Conservation (phyloP, 2,329 filamentous ascomycete species). For the Aspergillus pseudotamarii region DNA sequence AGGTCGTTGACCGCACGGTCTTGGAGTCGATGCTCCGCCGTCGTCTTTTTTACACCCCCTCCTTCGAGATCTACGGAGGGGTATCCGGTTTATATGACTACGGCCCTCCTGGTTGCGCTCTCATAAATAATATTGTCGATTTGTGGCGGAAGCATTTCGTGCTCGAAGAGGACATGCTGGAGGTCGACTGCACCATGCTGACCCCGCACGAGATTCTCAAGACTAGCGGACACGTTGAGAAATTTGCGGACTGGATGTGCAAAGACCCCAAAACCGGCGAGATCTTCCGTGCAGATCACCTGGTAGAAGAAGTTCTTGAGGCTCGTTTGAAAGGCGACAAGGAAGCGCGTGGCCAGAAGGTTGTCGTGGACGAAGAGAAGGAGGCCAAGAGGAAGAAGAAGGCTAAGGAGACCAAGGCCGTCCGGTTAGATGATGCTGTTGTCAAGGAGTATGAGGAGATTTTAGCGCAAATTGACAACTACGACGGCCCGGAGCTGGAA, state of each 20-base stretch:
- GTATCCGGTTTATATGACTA: conserved; percentile 91
- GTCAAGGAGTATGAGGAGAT: conserved; percentile 89
- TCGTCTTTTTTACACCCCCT: conserved; percentile 90
- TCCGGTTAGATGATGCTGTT: conserved; percentile 85
- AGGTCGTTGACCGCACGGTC: conserved; percentile 79
- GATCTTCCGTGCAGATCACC: conserved; percentile 92
- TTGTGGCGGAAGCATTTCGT: conserved; percentile 93
- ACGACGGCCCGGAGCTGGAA: conserved; percentile 81
- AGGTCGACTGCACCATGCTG: conserved; percentile 90
- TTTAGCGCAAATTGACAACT: conserved; percentile 95
- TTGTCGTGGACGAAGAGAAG: conserved; percentile 68
- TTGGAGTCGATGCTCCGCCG: conserved; percentile 86
- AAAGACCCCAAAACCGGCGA: conserved; percentile 98
- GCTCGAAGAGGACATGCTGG: conserved; percentile 90
- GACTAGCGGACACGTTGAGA: conserved; percentile 94
- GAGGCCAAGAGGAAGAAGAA: conserved; percentile 91
- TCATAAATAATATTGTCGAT: conserved; percentile 87
- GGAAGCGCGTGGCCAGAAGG: conserved; percentile 81
- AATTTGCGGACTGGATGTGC: conserved; percentile 99
- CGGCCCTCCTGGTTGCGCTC: conserved; percentile 81
- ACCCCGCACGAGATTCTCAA: conserved; percentile 94
- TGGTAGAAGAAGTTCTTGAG: conserved; percentile 93
- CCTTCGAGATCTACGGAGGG: conserved; percentile 94
- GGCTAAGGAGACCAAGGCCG: conserved; percentile 71
- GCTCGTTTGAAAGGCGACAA: conserved; percentile 85